These are phyloP conservation scores for Chytriomyces sp. DNA, from an alignment of 192 early-diverging fungal species.

Conservation along the genomic window DNA sequence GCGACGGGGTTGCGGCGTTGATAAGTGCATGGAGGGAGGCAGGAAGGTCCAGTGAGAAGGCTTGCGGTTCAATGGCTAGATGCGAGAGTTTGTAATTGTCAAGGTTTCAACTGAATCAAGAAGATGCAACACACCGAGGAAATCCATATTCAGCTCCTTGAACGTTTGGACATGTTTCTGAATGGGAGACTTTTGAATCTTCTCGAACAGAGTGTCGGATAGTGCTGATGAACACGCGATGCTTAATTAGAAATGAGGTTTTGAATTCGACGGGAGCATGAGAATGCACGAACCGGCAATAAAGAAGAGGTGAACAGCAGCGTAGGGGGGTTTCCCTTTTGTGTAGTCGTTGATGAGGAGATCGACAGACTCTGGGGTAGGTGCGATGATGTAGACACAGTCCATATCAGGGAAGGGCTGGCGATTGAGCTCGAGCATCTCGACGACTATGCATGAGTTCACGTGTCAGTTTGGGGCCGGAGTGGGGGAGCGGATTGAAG, in stretches of 20 bases:
- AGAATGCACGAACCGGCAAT: constrained; percentile 32
- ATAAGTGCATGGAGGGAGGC: constrained; percentile 67
- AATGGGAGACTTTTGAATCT: constrained; percentile 58
- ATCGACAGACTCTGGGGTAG: constrained; percentile 48
- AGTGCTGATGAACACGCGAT: constrained; percentile 48
- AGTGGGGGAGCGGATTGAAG: not conserved
- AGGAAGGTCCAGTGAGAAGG: constrained; percentile 73
- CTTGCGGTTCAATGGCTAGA: constrained; percentile 63
- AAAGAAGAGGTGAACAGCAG: constrained; percentile 50
- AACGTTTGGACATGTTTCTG: constrained; percentile 55
- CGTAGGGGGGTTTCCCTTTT: constrained; percentile 46
- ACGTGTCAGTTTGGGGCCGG: not conserved
- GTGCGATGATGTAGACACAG: constrained; percentile 59
- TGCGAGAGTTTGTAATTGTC: not conserved
- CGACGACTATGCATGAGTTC: constrained; percentile 47
- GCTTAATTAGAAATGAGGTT: constrained; percentile 5
- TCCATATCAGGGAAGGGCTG: constrained; percentile 57
- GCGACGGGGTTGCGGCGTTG: constrained; percentile 59
- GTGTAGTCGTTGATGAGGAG: constrained; percentile 56
- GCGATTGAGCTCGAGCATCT: constrained; percentile 49
- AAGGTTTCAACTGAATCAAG: not conserved
- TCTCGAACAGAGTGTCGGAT: constrained; percentile 65
- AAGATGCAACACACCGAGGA: constrained; percentile 62
- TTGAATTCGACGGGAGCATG: constrained; percentile 13
- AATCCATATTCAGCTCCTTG: constrained; percentile 82